Base-by-base conservation (phyloP, 352 stramenopile genomes). In the Pythium scleroteichum region DNA sequence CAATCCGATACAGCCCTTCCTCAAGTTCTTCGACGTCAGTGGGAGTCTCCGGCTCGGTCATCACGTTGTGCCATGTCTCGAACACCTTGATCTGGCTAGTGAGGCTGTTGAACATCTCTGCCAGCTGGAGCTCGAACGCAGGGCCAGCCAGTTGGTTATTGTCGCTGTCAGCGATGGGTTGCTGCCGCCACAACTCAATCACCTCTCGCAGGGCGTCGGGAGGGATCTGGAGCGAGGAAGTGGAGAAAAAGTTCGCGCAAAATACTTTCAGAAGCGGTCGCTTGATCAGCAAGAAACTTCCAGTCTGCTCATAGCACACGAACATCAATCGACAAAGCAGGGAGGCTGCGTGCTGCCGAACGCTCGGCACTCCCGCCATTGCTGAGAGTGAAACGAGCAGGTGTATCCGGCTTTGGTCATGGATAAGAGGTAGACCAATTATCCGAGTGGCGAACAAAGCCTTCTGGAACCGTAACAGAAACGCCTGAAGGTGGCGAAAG, bases 1-100 rank as follows among this genome's bases (percentile, higher is more conserved):
- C 56, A 12, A 91, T 54, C 1, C 62, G 61, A 29, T 79, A 70
- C 1, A 90, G 23, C 0, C 64, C 84, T 62, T 93, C 81, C 70
- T 90, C 78, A n/a, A 93, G 73, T 19, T 77, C 76, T 57, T 93
- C 83, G 9, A 69, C 71, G 44, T 90, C 78, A 8, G 47, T 7
- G 0, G 38, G 7, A 0, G 24, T 26, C n/a, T 62, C 45, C 1
- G 75, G 49, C 16, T 61, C 44, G 20, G 70, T 62, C 35, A 82
- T 64, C 0, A 71, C 81, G 4, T 42, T 48, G 32, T 72, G 62
- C 79, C 82, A 91, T 39, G 72, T 71, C 23, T 88, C 78, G 20
- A 77, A 89, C 0, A 81, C 68, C 39, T 83, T 75, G 42, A 89
- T 64, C 52, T 89, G 83, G 22, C 66, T 78, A 1, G 68, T 72